A percentile compares a stretch with the other conserved stretches of the same genome.
phyloP scores from a whole-genome alignment of 805 yeast genomes.

The Metschnikowia vanudenii region DNA sequence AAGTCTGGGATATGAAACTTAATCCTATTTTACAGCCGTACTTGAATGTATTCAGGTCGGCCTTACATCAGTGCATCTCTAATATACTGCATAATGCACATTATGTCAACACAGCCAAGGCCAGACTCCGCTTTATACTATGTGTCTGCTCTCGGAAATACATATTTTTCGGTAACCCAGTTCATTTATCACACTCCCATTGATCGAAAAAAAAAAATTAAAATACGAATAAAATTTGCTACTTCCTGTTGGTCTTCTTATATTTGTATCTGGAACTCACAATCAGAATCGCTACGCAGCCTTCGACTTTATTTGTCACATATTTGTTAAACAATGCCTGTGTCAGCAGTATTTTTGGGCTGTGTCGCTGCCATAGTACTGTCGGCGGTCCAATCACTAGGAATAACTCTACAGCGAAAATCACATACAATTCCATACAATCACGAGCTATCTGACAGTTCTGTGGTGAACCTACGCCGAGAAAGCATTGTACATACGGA shows the following conservation, averaged over 20 bases:
- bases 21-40: too few species aligned
- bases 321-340: conserved; percentile 4
- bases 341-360: conserved; percentile 37
- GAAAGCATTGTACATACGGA: conserved; percentile 7
- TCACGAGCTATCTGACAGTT: conserved; percentile 14
- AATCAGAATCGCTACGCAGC: background rate
- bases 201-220: background rate
- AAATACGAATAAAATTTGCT: too few species aligned
- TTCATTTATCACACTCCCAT: background rate
- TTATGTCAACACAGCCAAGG: background rate
- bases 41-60: too few species aligned
- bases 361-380: conserved; percentile 71
- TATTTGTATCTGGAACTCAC: background rate
- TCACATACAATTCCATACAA: conserved; percentile 51
- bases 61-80: conserved; percentile 1
- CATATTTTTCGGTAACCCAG: background rate
- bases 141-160: too few species aligned
- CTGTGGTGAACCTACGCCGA: conserved; percentile 12
- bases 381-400: conserved; percentile 76
- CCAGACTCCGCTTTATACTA: background rate
- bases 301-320: background rate
- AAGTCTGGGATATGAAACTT: too few species aligned
- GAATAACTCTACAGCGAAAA: conserved; percentile 77
- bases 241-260: too few species aligned
- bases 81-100: background rate